Evolutionary conservation across 2,329 filamentous ascomycete species (phyloP), one percentile per base, ranked within the genome.

Genomic region (Ilyonectria destructans): DNA sequence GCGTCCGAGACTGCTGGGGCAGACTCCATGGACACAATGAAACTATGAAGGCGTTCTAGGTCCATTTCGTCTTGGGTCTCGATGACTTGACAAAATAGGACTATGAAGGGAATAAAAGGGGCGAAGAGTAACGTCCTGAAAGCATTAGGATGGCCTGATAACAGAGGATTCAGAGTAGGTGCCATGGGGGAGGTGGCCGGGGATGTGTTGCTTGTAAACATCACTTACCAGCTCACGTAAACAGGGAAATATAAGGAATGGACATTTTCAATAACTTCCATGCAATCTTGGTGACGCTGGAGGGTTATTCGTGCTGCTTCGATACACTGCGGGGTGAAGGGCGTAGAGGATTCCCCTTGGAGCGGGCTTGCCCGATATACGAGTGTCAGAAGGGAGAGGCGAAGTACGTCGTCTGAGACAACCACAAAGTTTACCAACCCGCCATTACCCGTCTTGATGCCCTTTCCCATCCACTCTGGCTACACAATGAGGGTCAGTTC

Each of bases 371-470:
- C 65, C 7, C 65, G 65, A 37, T 68, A 43, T 6, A 68, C 60
- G 2, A 68, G 37, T 5, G 65, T 68, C 12, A 68, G 65, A 8
- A 68, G 59, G 4, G 65, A 68, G 12, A 68, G 48, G 7, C 59
- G 56, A 7, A 68, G 48, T 4, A 60, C 49, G 31, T 67, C 55
- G 33, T 67, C 65, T 12, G 59, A 63, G 17, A 65, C 19, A 15
- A n/a, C 9, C 7, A 55, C 40, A 10, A 55, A 55, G 13, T 40
- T 23, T 37, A 19, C 40, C 15, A 63, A 43, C 10, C 8, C 17
- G n/a, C 58, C 21, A 4, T 37, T 33, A n/a, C 54, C 15, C 19
- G 29, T 37, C 10, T 54, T 26, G 40, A n/a, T 31, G 26, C 33
- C 40, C 31, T 19, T 6, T 17, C 37, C 15, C 26, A 43, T 43